Percentiles rank a stretch among this genome's conserved stretches.
phyloP scores from a whole-genome alignment of 352 stramenopile genomes.

The Phytophthora crassamura region DNA sequence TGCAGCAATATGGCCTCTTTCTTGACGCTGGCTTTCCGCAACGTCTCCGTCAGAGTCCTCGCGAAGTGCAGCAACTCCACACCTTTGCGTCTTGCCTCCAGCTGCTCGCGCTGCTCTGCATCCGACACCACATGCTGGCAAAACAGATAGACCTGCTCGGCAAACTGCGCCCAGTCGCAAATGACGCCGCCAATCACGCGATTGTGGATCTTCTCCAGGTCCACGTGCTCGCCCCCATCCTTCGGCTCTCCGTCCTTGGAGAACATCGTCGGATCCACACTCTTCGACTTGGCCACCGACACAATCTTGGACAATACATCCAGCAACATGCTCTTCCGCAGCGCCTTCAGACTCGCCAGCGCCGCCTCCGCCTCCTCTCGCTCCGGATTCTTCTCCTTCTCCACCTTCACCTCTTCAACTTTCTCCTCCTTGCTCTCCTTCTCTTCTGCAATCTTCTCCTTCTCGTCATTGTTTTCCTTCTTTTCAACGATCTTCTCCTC shows the following conservation, averaged over 20 bases:
- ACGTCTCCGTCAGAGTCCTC: conserved; percentile 72
- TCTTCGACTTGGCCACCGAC: conserved; percentile 78
- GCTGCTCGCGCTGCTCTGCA: conserved; percentile 52
- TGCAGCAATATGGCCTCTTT: conserved; percentile 67
- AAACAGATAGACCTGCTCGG: conserved; percentile 75
- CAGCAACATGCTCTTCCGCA: conserved; percentile 78
- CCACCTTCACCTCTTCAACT: conserved; percentile 8
- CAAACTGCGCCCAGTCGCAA: conserved; percentile 73
- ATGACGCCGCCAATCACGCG: conserved; percentile 49
- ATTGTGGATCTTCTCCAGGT: conserved; percentile 59
- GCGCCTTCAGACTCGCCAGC: conserved; percentile 48
- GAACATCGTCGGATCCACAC: conserved; percentile 67
- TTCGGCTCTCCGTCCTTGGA: conserved; percentile 17
- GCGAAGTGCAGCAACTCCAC: conserved; percentile 81
- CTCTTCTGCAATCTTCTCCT: conserved; percentile 5
- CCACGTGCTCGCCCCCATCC: conserved; percentile 36
- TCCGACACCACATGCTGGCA: conserved; percentile 77
- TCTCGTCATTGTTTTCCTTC: neutral
- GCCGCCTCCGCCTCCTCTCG: conserved; percentile 49
- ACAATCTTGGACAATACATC: conserved; percentile 86
- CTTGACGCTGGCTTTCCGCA: conserved; percentile 73
- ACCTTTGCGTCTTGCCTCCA: conserved; percentile 73
- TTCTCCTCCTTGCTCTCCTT: conserved; percentile 16
- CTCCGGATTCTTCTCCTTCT: conserved; percentile 20
- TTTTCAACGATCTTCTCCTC: conserved; percentile 2